Evolutionary conservation across 2,329 filamentous ascomycete species (phyloP), one percentile per base, ranked within the genome.

Genomic region (Colletotrichum sp.): DNA sequence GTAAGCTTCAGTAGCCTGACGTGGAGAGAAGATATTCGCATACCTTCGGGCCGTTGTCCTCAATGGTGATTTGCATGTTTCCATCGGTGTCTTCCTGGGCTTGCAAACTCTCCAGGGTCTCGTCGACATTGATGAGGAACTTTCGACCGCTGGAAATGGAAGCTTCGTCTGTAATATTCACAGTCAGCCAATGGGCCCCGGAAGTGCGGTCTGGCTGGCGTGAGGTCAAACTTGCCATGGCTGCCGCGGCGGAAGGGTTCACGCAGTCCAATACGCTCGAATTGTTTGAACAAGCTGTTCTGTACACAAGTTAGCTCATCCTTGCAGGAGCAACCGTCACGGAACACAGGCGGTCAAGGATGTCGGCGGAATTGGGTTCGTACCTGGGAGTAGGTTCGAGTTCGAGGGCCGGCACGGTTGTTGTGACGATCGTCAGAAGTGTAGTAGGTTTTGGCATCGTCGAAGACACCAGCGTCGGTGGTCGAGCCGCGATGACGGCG

Each of bases 31-130:
- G 15, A 27, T 15, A 39, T n/a, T 30, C 65, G 28, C 82, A 78
- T 84, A 94, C 94, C 90, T 98, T 99, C 66, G 97, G 96, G 0
- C 97, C 97, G 78, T 92, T 91, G 86, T 99, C 97, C 82, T 98
- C 97, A 80, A 98, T 98, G 34, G 97, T 99, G 84, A 99, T 99
- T 85, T 98, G 96, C 89, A 95, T 95, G 85, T 99, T 98, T 72
- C 91, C 89, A 85, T 99, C 96, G 34, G 96, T 97, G 82, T 99
- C 97, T 84, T 99, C 97, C 79, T 96, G 94, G 48, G 92, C 91
- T 77, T 95, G 89, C 60, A 99, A 89, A 75, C 91, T 93, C 81
- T 96, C 90, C 73, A 98, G 89, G 1, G 96, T 98, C 27, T 92
- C 88, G 65, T 98, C 94, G 80, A 98, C 96, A 80, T 97, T 91